phyloP scores from a whole-genome alignment of 2,329 filamentous ascomycete genomes.

The Diaporthe eres region DNA sequence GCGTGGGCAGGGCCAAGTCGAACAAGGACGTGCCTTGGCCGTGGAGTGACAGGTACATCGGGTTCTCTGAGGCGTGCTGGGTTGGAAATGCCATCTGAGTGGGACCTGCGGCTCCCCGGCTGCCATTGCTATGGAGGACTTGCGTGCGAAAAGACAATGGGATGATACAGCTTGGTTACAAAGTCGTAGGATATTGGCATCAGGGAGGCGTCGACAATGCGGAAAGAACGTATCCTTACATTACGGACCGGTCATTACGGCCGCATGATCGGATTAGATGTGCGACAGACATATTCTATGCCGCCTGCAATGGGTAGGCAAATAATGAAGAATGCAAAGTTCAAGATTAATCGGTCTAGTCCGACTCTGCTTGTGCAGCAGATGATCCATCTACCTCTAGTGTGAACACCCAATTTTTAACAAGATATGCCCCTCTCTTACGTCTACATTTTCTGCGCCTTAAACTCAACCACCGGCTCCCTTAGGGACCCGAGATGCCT shows the following conservation, averaged over 20 bases:
- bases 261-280: neutral
- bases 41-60: slow-evolving; percentile 36
- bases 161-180: neutral
- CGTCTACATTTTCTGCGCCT: slow-evolving; percentile 65
- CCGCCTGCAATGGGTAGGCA: slow-evolving; percentile 9
- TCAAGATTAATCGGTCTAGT: slow-evolving; percentile 6
- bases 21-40: slow-evolving; percentile 41
- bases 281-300: neutral
- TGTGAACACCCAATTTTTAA: neutral
- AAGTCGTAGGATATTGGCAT: slow-evolving; percentile 28
- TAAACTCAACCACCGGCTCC: slow-evolving; percentile 75
- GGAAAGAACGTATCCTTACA: neutral
- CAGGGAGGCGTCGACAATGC: neutral
- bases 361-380: slow-evolving; percentile 9
- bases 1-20: slow-evolving; percentile 3
- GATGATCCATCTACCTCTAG: slow-evolving; percentile 39
- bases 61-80: slow-evolving; percentile 38
- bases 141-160: neutral
- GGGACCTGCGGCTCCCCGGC: neutral
- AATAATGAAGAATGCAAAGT: neutral
- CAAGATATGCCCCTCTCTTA: neutral
- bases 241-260: neutral
- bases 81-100: slow-evolving; percentile 35
- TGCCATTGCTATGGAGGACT: neutral
- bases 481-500: slow-evolving; percentile 79